phyloP scores from a whole-genome alignment of 78 protist species.

The Tieghemostelium lacteum region DNA sequence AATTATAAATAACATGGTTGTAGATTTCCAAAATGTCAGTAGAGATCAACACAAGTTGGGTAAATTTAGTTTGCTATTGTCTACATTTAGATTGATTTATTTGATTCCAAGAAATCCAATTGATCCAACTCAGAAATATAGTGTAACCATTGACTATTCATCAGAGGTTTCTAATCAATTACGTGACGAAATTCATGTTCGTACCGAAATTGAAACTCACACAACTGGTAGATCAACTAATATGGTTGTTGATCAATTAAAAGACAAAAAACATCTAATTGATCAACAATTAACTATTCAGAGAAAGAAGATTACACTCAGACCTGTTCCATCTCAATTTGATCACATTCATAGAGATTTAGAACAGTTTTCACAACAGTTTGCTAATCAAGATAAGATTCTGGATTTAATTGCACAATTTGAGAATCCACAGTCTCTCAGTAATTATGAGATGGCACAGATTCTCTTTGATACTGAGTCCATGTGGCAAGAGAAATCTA shows the following conservation, averaged over 20 bases:
- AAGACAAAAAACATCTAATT: neutral
- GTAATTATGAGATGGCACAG: neutral
- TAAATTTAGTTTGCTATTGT: constrained; percentile 13
- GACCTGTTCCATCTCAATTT: constrained; percentile 74
- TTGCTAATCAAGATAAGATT: constrained; percentile 39
- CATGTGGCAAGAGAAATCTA: constrained; percentile 79
- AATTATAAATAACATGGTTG: neutral
- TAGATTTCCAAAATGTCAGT: neutral
- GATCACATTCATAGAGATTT: constrained; percentile 43
- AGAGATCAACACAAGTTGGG: constrained; percentile 28
- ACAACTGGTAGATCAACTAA: constrained; percentile 42
- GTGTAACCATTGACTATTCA: constrained; percentile 25
- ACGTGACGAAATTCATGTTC: constrained; percentile 32
- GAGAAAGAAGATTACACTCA: constrained; percentile 44
- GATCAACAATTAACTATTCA: constrained; percentile 30
- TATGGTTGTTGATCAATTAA: constrained; percentile 13
- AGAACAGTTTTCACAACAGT: constrained; percentile 41
- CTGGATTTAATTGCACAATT: constrained; percentile 27
- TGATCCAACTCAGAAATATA: constrained; percentile 71
- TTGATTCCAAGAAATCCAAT: constrained; percentile 51
- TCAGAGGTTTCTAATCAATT: constrained; percentile 7
- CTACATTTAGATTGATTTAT: constrained; percentile 37
- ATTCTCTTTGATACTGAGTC: constrained; percentile 38
- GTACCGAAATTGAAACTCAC: constrained; percentile 30
- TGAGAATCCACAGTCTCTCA: neutral